Evolutionary conservation across 2,329 filamentous ascomycete species (phyloP), one percentile per base, ranked within the genome.

Genomic region (Curvularia sp.): DNA sequence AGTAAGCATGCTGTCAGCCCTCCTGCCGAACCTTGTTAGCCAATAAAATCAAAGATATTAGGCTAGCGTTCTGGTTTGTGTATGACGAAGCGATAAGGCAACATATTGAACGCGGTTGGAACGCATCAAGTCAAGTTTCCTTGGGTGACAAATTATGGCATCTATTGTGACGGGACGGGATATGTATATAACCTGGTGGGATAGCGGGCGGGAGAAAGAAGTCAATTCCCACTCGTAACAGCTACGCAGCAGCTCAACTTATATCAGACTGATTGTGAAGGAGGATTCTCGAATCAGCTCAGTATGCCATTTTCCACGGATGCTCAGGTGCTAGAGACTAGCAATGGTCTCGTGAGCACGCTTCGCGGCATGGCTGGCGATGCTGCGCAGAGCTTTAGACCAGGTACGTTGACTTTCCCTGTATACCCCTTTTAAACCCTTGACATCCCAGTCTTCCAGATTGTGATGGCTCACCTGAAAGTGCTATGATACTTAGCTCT

Each of bases 221-320:
- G 28, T 19, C 18, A 25, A 13, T 13, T 9, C n/a, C 23, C 38
- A 12, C 23, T 18, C 15, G n/a, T 8, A 1, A 1, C 21, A 9
- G 7, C 8, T 13, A 47, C n/a, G 7, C 28, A 36, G 12, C 5
- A 9, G 18, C 3, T 21, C n/a, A 18, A n/a, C 25, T n/a, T 4
- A 1, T 5, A 30, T 32, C 2, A n/a, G 18, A 15, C 19, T 30
- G 1, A n/a, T 19, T 27, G 15, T 9, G 3, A 49, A 13, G 32
- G 7, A 12, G 6, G 18, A 19, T 6, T 13, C 9, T 9, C 12
- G 21, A n/a, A 13, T 2, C 18, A 7, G 3, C 4, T 3, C 7
- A 67, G 10, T 8, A 77, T 77, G 74, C 74, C 74, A 61, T 67
- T 77, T 50, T 68, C 74, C 12, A 43, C 60, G 12, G 65, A 76